Percentiles rank a stretch among this genome's conserved stretches.
Evolutionary conservation across 768 basidiomycete genomes (phyloP).

Genomic region (Suillus luteus): DNA sequence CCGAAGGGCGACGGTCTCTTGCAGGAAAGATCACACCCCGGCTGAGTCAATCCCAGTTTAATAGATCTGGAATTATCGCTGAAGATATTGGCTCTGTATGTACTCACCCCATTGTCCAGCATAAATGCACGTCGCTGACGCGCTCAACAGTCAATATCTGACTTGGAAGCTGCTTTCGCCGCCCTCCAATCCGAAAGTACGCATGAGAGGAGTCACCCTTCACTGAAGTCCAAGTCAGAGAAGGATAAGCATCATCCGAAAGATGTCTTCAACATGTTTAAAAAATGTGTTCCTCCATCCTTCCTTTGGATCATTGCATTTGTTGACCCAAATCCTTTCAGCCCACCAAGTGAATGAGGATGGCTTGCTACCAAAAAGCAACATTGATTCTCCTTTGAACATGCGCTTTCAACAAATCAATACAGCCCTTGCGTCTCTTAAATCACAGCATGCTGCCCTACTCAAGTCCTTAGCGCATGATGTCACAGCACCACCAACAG

Average conservation of each 20-base stretch:
- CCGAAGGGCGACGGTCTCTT: constrained; percentile 39
- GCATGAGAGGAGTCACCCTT: constrained; percentile 38
- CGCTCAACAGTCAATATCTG: constrained; percentile 50
- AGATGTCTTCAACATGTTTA: constrained; percentile 60
- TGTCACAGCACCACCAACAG: constrained; percentile 27
- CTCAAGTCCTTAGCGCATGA: constrained; percentile 42
- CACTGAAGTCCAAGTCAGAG: constrained; percentile 40
- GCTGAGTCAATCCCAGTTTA: constrained; percentile 47
- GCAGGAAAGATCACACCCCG: constrained; percentile 38
- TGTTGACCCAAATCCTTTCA: constrained; percentile 12
- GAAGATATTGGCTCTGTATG: constrained; percentile 71
- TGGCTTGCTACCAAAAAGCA: constrained; percentile 21
- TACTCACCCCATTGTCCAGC: constrained; percentile 15
- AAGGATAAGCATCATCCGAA: constrained; percentile 46
- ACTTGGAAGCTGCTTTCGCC: constrained; percentile 56
- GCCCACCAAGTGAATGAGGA: constrained; percentile 29
- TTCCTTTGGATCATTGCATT: constrained; percentile 9
- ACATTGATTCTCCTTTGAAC: constrained; percentile 21
- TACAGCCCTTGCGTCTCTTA: constrained; percentile 52
- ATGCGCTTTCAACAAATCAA: constrained; percentile 46
- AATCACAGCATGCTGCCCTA: constrained; percentile 58
- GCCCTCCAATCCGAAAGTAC: constrained; percentile 42
- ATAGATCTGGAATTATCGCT: constrained; percentile 50
- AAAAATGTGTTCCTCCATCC: constrained; percentile 50
- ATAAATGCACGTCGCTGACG: constrained; percentile 11